Conservation (phyloP, 1,284 basidiomycete species). For the Ustilago tritici region DNA sequence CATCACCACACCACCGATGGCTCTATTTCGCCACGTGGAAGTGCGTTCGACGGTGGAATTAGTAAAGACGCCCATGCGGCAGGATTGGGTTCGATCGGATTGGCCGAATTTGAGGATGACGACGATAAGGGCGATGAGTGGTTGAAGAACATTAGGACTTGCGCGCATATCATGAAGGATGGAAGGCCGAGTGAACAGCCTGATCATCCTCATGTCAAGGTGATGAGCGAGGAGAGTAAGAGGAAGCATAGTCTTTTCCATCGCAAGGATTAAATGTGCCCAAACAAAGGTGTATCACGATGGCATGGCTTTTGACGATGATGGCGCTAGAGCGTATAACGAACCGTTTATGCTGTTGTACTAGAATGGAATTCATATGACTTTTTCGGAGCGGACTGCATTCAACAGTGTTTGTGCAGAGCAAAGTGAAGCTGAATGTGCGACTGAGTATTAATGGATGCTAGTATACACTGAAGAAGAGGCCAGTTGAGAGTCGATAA, state of each 20-base stretch:
- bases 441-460: not conserved
- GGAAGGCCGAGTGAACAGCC: constrained; percentile 55
- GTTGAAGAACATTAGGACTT: constrained; percentile 69
- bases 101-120: constrained; percentile 67
- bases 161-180: constrained; percentile 59
- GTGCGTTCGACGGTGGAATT: constrained; percentile 32
- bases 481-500: not conserved
- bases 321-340: not conserved
- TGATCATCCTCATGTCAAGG: constrained; percentile 66
- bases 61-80: constrained; percentile 47
- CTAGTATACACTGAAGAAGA: not conserved
- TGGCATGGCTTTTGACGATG: not conserved
- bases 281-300: not conserved
- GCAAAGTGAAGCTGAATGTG: not conserved
- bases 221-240: constrained; percentile 60
- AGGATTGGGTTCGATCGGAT: constrained; percentile 46
- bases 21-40: constrained; percentile 27
- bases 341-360: not conserved
- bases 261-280: constrained; percentile 46
- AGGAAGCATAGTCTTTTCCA: constrained; percentile 63
- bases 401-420: not conserved
- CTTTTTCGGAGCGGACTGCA: constrained; percentile 9
- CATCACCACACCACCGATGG: constrained; percentile 18
- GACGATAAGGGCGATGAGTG: constrained; percentile 70
- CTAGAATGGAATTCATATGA: constrained; percentile 17